phyloP scores from a whole-genome alignment of 257 asterid genomes.

The Lithospermum erythrorhizon region DNA sequence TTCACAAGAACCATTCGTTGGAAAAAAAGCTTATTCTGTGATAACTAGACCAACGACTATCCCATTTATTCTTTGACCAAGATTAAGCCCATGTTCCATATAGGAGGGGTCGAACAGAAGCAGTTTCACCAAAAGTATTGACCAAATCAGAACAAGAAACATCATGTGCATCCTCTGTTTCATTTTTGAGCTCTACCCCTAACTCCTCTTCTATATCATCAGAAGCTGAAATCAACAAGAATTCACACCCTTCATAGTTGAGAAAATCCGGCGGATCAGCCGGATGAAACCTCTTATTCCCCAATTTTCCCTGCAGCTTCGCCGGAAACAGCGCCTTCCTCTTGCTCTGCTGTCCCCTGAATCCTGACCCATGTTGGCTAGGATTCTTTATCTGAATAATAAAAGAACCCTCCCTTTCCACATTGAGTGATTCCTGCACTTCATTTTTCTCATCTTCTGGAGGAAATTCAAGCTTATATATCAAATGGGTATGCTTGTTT shows the following conservation, averaged over 20 bases:
- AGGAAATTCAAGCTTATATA: constrained; percentile 64
- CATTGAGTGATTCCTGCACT: constrained; percentile 47
- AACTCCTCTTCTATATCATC: constrained; percentile 58
- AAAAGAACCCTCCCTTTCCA: constrained; percentile 53
- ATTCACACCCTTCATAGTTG: constrained; percentile 73
- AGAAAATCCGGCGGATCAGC: constrained; percentile 73
- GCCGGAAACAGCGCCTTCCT: constrained; percentile 54
- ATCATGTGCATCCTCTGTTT: constrained; percentile 26
- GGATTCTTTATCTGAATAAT: constrained; percentile 61
- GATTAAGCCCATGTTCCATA: constrained; percentile 44
- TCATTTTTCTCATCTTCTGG: constrained; percentile 24
- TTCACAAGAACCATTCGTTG: too few relatives aligned
- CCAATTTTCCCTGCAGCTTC: constrained; percentile 42
- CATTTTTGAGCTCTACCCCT: constrained; percentile 44
- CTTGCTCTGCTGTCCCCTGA: constrained; percentile 43
- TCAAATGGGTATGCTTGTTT: constrained; percentile 50
- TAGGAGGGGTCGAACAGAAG: constrained; percentile 38
- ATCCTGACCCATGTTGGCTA: constrained; percentile 13
- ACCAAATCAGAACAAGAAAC: constrained; percentile 45
- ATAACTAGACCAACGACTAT: too few relatives aligned
- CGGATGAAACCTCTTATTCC: constrained; percentile 23
- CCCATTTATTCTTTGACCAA: too few relatives aligned
- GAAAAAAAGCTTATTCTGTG: too few relatives aligned
- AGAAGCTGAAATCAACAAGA: constrained; percentile 57
- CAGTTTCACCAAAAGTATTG: constrained; percentile 33